These are phyloP conservation scores for Dactylellina leptospora DNA, from an alignment of 2,329 filamentous ascomycete species.

Conservation along the genomic window DNA sequence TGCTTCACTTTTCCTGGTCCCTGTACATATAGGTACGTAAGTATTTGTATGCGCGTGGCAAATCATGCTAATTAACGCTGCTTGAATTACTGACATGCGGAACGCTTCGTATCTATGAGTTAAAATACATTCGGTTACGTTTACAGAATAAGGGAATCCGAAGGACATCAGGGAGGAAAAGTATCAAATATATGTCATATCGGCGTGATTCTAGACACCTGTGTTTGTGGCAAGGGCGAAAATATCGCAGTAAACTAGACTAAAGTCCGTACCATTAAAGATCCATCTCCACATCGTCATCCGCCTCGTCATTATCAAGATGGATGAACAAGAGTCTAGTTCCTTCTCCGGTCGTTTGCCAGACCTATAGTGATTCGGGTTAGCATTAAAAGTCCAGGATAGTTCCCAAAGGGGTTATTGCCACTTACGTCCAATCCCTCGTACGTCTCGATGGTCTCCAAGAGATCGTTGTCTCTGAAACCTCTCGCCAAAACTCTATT, in stretches of 20 bases:
- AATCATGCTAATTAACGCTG: slow-evolving; percentile 30
- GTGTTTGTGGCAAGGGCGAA: too few species aligned
- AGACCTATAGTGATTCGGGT: slow-evolving; percentile 67
- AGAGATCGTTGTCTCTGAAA: slow-evolving; percentile 93
- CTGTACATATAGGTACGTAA: too few species aligned
- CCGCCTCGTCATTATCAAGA: slow-evolving; percentile 62
- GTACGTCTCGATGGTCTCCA: slow-evolving; percentile 87
- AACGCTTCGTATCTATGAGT: slow-evolving; percentile 36
- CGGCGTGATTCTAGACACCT: too few species aligned
- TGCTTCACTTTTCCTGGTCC: slow-evolving; percentile 13
- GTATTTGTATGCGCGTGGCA: too few species aligned
- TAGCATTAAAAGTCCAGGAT: slow-evolving; percentile 58
- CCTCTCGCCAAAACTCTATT: slow-evolving; percentile 94
- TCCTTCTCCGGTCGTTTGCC: slow-evolving; percentile 78
- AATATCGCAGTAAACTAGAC: too few species aligned
- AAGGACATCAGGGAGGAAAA: too few species aligned
- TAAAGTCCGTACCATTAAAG: too few species aligned
- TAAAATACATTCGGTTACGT: slow-evolving; percentile 46
- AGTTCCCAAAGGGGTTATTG: not conserved
- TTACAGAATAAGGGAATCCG: slow-evolving; percentile 22
- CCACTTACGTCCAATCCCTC: slow-evolving; percentile 83
- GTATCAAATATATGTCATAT: too few species aligned
- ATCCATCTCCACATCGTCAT: slow-evolving; percentile 60
- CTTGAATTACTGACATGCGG: slow-evolving; percentile 10
- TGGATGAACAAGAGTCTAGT: slow-evolving; percentile 76